Percentiles rank a stretch among this genome's conserved stretches.
Conservation (phyloP, 768 basidiomycete genomes). For the Termitomyces bulborhizus region DNA sequence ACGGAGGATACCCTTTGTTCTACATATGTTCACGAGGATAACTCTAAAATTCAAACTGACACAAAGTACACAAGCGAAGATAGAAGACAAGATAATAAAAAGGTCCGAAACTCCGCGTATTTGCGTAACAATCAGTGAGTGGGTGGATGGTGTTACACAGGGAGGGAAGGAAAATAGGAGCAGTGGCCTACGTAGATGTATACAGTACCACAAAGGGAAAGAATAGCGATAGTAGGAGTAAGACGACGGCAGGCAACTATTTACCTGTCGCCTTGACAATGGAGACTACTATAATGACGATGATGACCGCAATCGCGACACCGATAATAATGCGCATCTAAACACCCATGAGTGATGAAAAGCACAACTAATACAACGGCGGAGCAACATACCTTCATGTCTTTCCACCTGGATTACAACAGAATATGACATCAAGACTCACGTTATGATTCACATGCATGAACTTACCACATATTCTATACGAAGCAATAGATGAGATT, state of each 20-base stretch:
- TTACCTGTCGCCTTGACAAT: conserved; percentile 81
- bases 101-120: conserved; percentile 8
- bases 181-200: conserved; percentile 37
- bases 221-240: conserved; percentile 11
- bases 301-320: conserved; percentile 80
- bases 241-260: conserved; percentile 17
- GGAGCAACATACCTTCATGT: conserved; percentile 72
- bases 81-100: conserved; percentile 9
- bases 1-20: not conserved
- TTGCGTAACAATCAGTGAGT: conserved; percentile 6
- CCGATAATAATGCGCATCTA: conserved; percentile 98
- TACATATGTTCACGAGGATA: not conserved
- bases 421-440: conserved; percentile 10
- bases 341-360: conserved; percentile 2
- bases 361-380: not conserved
- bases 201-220: conserved; percentile 19
- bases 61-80: conserved; percentile 9
- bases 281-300: conserved; percentile 93
- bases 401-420: conserved; percentile 73
- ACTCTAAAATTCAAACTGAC: conserved; percentile 1
- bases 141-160: conserved; percentile 9
- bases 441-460: not conserved
- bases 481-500: conserved; percentile 6
- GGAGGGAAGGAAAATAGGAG: conserved; percentile 6
- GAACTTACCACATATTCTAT: conserved; percentile 87